A percentile compares a stretch with the other conserved stretches of the same genome.
Conservation (phyloP, 306 rosid species). For the Alnus glutinosa region DNA sequence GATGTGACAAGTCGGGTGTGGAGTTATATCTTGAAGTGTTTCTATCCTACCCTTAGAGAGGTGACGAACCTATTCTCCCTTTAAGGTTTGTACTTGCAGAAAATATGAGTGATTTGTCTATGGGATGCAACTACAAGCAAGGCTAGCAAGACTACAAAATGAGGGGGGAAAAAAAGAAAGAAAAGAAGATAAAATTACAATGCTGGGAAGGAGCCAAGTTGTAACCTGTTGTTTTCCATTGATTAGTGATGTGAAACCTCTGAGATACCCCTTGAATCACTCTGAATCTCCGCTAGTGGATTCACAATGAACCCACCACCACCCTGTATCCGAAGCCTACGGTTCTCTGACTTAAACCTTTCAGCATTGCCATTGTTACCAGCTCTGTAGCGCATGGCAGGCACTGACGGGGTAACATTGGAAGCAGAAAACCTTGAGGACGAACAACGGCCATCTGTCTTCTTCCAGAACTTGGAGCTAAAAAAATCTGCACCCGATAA, state of each 20-base stretch:
- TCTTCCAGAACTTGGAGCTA: conserved; percentile 87
- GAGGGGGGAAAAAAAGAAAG: too few species aligned
- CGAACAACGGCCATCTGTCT: conserved; percentile 55
- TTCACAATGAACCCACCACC: conserved; percentile 80
- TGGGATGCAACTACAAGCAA: background rate
- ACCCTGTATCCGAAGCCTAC: conserved; percentile 46
- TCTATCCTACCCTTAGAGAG: background rate
- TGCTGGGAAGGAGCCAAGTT: background rate
- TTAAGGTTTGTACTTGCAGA: background rate
- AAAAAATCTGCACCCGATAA: conserved; percentile 78
- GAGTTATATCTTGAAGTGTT: background rate
- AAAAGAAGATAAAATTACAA: background rate
- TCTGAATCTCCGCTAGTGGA: conserved; percentile 75
- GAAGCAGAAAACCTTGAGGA: conserved; percentile 51
- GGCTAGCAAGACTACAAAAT: too few species aligned
- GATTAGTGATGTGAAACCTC: conserved; percentile 32
- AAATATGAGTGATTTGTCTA: background rate
- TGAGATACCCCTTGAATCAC: conserved; percentile 39
- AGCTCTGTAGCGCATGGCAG: conserved; percentile 41
- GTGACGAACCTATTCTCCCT: background rate
- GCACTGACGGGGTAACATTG: conserved; percentile 40
- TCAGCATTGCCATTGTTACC: conserved; percentile 44
- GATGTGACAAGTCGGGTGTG: background rate
- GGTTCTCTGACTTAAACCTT: conserved; percentile 39
- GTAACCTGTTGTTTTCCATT: conserved; percentile 37